Conservation (phyloP, 331 rosid species). For the Malus hybrid region DNA sequence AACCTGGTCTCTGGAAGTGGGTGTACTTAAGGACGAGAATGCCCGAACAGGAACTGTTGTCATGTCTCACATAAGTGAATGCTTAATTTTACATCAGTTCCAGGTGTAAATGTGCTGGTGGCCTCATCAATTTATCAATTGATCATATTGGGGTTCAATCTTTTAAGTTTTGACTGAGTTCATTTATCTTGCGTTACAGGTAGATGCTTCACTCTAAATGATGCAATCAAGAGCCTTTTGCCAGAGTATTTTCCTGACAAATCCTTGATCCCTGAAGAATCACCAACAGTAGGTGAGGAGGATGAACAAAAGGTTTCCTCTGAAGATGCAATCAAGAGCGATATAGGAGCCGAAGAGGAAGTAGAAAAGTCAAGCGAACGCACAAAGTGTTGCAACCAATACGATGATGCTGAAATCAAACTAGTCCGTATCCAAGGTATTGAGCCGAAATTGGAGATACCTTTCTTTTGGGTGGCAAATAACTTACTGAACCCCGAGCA, state of each 20-base stretch:
- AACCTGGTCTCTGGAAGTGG: neutral
- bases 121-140: neutral
- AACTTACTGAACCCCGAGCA: conserved; percentile 80
- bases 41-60: neutral
- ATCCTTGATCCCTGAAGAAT: conserved; percentile 16
- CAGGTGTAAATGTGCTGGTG: neutral
- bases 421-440: conserved; percentile 92
- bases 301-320: conserved; percentile 20
- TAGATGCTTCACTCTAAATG: conserved; percentile 55
- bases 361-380: conserved; percentile 31
- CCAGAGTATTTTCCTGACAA: conserved; percentile 50
- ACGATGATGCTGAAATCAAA: conserved; percentile 47
- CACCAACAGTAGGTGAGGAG: conserved; percentile 13
- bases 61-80: neutral
- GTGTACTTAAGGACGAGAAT: neutral
- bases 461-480: conserved; percentile 83
- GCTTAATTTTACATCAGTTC: neutral
- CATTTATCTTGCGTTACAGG: conserved; percentile 37
- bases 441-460: conserved; percentile 73
- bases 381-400: conserved; percentile 3
- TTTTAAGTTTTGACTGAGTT: neutral
- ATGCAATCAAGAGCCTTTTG: conserved; percentile 68
- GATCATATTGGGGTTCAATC: neutral
- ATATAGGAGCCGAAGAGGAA: conserved; percentile 18
- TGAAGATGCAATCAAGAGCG: conserved; percentile 18